These are phyloP conservation scores for Linderina pennispora DNA, from an alignment of 192 early-diverging fungal genomes.

Conservation along the genomic window DNA sequence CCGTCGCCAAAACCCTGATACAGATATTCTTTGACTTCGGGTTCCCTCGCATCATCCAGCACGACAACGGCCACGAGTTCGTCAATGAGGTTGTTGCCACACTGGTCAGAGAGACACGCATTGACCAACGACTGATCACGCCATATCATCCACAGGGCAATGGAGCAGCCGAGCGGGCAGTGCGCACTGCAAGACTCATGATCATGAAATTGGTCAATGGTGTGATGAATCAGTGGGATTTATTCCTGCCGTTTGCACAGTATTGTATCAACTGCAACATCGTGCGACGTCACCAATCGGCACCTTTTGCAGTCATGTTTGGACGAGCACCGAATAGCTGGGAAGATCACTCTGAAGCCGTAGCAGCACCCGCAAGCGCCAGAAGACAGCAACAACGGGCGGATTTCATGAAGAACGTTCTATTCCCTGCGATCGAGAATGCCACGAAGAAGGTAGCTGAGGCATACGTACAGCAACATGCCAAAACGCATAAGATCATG, in stretches of 20 bases:
- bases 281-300: constrained; percentile 13
- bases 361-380: not conserved
- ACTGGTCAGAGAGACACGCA: constrained; percentile 4
- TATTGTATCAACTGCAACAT: constrained; percentile 29
- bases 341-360: constrained; percentile 15
- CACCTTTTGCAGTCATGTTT: constrained; percentile 46
- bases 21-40: constrained; percentile 4
- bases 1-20: not conserved
- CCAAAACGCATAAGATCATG: constrained; percentile 13
- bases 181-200: constrained; percentile 14
- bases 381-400: not conserved
- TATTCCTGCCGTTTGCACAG: constrained; percentile 29
- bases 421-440: not conserved
- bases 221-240: constrained; percentile 17
- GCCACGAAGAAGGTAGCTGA: not conserved
- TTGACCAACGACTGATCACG: constrained; percentile 31
- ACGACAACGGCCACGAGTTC: constrained; percentile 47
- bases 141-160: constrained; percentile 45
- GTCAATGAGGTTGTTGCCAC: constrained; percentile 20
- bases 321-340: constrained; percentile 19
- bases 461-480: constrained; percentile 1
- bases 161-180: constrained; percentile 35
- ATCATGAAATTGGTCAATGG: constrained; percentile 21
- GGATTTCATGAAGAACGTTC: constrained; percentile 2
- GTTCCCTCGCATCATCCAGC: constrained; percentile 20